These are phyloP conservation scores for Cladosporium sp. DNA, from an alignment of 2,329 filamentous ascomycete species.

Conservation along the genomic window DNA sequence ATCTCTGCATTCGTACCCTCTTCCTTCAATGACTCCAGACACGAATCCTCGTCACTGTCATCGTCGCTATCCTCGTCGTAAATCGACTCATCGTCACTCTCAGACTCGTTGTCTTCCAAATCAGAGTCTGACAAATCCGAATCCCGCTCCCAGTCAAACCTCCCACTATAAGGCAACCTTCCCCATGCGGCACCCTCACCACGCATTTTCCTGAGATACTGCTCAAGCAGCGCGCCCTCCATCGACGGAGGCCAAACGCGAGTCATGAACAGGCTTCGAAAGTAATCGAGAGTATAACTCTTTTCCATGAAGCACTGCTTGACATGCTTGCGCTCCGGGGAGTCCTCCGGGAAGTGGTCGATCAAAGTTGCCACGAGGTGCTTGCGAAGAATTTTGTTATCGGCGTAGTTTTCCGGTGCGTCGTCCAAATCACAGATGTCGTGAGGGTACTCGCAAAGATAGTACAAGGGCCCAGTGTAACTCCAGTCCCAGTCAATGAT, in stretches of 20 bases:
- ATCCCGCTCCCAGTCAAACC: neutral
- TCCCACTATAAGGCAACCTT: neutral
- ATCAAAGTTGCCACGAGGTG: slow-evolving; percentile 17
- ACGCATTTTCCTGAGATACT: neutral
- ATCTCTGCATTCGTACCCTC: no score
- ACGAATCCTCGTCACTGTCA: neutral
- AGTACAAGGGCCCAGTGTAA: slow-evolving; percentile 20
- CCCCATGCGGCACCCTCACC: neutral
- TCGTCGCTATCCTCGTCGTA: neutral
- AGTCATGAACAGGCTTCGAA: neutral
- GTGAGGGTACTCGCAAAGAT: slow-evolving; percentile 20
- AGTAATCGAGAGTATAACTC: neutral
- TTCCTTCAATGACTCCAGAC: neutral
- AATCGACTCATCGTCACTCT: neutral
- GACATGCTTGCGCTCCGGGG: slow-evolving; percentile 9
- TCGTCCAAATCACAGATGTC: slow-evolving; percentile 19
- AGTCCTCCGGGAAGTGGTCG: neutral
- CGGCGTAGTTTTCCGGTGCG: neutral
- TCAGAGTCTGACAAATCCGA: neutral
- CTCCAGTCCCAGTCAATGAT: slow-evolving; percentile 26
- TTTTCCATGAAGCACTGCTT: slow-evolving; percentile 20
- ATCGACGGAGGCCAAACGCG: neutral
- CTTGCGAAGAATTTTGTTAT: slow-evolving; percentile 22
- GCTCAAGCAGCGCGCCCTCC: neutral
- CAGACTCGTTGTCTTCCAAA: neutral